These are phyloP conservation scores for Candida gorgasii DNA, from an alignment of 805 yeast genomes.

Conservation along the genomic window DNA sequence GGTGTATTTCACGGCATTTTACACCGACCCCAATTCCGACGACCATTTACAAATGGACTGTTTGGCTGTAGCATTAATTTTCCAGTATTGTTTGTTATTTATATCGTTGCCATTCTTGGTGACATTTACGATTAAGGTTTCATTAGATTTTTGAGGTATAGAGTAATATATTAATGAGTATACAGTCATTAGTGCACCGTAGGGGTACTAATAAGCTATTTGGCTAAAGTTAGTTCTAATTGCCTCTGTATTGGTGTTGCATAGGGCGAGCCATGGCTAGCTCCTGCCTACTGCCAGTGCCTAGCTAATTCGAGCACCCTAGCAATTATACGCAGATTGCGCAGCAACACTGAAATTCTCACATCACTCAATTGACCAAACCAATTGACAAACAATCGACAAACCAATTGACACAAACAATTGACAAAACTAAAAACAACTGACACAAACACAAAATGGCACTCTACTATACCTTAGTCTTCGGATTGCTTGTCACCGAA, in stretches of 20 bases:
- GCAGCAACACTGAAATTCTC: slow-evolving; percentile 1
- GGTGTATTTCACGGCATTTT: slow-evolving; percentile 85
- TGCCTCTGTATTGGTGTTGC: too few relatives aligned
- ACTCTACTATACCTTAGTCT: slow-evolving; percentile 53
- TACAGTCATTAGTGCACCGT: too few relatives aligned
- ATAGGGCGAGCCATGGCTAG: too few relatives aligned
- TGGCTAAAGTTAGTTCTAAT: too few relatives aligned
- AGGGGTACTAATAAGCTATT: too few relatives aligned
- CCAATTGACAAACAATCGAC: background rate
- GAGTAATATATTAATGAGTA: too few relatives aligned
- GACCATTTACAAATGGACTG: slow-evolving; percentile 78
- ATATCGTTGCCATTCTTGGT: slow-evolving; percentile 74
- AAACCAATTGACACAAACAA: too few relatives aligned
- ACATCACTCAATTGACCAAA: slow-evolving; percentile 1
- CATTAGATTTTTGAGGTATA: too few relatives aligned
- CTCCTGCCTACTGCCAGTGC: too few relatives aligned
- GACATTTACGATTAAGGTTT: slow-evolving; percentile 62
- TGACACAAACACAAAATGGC: slow-evolving; percentile 32
- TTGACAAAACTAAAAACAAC: background rate
- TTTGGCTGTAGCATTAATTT: slow-evolving; percentile 70
- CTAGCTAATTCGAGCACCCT: background rate
- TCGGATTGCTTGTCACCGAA: slow-evolving; percentile 75
- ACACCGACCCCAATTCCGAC: slow-evolving; percentile 61
- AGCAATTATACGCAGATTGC: background rate
- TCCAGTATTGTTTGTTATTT: slow-evolving; percentile 69